Base-by-base conservation (phyloP, 768 basidiomycete species). In the Lepiota venenata region DNA sequence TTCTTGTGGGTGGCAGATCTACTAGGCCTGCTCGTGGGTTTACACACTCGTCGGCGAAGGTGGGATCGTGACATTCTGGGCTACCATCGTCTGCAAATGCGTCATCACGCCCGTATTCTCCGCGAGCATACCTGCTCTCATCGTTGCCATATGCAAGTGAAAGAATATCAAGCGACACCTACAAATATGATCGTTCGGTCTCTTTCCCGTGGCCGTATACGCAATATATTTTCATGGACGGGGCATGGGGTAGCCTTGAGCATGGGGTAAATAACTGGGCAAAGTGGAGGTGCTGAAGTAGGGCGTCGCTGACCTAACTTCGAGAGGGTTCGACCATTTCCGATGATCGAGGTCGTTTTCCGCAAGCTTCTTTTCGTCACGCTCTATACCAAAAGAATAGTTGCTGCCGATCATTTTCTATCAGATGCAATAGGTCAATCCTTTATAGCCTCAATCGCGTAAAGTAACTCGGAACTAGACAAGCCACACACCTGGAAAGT, bases 201-300 rank as follows among this genome's bases (percentile, higher is more conserved):
- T 94, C 90, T 65, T 98, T 98, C 16, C 96, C 96, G 60, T 92
- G 87, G 0, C 96, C 96, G 71, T 98, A 98, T 2, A 94, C 82
- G 59, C 95, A 98, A 67, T 86, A 90, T 25, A 96, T 85, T 64
- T 87, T 91, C 85, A 97, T 88, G 4, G 87, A 88, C 1, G 96
- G 94, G 0, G 97, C 97, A 44, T 84, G 70, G 1, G 96, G 96
- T 15, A 99, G 74, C 59, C 91, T 91, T 43, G 8, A 41, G 45
- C 36, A 41, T 40, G 16, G 22, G 10, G 32, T 20, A 0, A 35
- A 52, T 12, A 16, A 14, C 0, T 18, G 2, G 6, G 22, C 18
- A 41, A 22, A 47, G 21, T 11, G 15, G 15, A 35, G 20, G 27
- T 25, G 22, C 29, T 35, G 16, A 22, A 41, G 22, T 32, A 45